These are phyloP conservation scores for Geotrichum fermentans DNA, from an alignment of 1,139 yeast genomes.

Conservation along the genomic window DNA sequence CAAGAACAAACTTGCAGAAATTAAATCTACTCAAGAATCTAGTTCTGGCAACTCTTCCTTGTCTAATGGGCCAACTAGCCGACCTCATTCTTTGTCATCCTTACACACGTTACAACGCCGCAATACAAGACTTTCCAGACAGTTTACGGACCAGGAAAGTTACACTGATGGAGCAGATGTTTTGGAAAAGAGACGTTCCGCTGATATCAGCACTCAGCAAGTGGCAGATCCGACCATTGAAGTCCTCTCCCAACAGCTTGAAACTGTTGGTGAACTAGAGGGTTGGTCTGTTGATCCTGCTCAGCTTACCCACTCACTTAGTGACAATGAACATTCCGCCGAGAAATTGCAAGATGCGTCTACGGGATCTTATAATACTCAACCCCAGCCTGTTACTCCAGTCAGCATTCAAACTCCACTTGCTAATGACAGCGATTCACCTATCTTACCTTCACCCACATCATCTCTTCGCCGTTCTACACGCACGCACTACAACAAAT, in stretches of 20 bases:
- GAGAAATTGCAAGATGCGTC: constrained; percentile 8
- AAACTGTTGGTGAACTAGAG: constrained; percentile 34
- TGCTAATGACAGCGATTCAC: constrained; percentile 31
- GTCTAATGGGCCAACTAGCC: constrained; percentile 6
- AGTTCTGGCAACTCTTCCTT: constrained; percentile 2
- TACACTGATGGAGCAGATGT: constrained; percentile 40
- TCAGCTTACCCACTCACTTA: constrained; percentile 30
- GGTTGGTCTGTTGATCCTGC: constrained; percentile 35
- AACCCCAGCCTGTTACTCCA: constrained; percentile 13
- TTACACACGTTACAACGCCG: constrained; percentile 23
- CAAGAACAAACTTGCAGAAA: constrained; percentile 69
- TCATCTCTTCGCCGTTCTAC: constrained; percentile 32
- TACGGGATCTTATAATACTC: too few species aligned
- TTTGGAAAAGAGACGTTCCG: constrained; percentile 30
- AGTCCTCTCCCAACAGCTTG: constrained; percentile 30
- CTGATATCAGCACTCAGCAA: constrained; percentile 24
- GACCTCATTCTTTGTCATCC: constrained; percentile 5
- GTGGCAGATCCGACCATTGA: constrained; percentile 28
- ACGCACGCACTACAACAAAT: constrained; percentile 29
- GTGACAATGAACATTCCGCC: constrained; percentile 6
- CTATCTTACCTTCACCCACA: constrained; percentile 30
- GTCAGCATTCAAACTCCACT: constrained; percentile 21
- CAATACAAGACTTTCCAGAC: constrained; percentile 39
- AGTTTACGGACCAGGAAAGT: constrained; percentile 36
- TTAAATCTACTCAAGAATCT: constrained; percentile 45